Conservation (phyloP, 176 grass and related monocot species). For the Aegilops umbellulata region DNA sequence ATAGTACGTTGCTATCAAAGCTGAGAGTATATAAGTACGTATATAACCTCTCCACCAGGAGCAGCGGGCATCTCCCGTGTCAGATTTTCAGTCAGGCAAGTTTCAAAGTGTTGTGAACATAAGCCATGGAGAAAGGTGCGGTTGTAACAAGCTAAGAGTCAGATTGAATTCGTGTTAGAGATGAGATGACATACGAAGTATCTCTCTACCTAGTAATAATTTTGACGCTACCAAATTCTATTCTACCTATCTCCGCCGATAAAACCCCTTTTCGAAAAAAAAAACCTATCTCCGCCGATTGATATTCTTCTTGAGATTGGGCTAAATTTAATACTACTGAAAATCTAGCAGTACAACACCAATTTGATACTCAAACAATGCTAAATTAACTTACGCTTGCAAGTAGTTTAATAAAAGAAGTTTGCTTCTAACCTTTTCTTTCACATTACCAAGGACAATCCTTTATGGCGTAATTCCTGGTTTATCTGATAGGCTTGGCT, state of each 20-base stretch:
- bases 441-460: constrained; percentile 84
- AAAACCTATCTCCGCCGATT: too few species aligned
- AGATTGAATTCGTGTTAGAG: too few species aligned
- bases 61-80: neutral
- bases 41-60: too few species aligned
- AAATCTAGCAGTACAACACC: neutral
- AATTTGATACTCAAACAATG: neutral
- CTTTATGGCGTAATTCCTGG: constrained; percentile 93
- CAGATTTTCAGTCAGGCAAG: neutral
- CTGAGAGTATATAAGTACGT: too few species aligned
- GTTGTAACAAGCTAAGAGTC: too few species aligned
- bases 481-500: constrained; percentile 59
- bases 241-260: too few species aligned
- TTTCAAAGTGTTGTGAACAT: neutral
- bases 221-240: too few species aligned
- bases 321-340: neutral
- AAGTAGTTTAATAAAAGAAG: neutral
- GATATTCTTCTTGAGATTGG: too few species aligned
- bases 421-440: constrained; percentile 67
- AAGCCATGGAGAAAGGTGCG: neutral
- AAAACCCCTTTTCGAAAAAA: too few species aligned
- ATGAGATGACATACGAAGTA: too few species aligned
- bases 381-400: neutral
- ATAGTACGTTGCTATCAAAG: neutral
- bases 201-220: too few species aligned